These are phyloP conservation scores for Schizopora paradoxa DNA, from an alignment of 1,284 basidiomycete genomes.

Conservation along the genomic window DNA sequence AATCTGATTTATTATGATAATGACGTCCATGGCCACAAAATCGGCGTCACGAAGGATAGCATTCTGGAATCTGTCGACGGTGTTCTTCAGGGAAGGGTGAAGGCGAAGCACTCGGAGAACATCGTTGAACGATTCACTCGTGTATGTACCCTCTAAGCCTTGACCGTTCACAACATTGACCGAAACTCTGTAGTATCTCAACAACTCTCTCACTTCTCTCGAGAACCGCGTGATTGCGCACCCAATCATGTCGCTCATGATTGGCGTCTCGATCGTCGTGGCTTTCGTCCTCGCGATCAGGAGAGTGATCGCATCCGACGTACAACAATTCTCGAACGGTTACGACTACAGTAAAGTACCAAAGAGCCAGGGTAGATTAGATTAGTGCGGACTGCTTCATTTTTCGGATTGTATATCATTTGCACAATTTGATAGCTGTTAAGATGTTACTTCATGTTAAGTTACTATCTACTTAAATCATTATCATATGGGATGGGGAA, in stretches of 20 bases:
- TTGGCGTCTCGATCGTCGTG: slow-evolving; percentile 11
- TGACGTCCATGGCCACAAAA: slow-evolving; percentile 44
- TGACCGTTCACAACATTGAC: background rate
- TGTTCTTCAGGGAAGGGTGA: slow-evolving; percentile 49
- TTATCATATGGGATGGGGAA: background rate
- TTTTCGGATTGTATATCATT: too few species aligned
- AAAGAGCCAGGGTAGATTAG: too few species aligned
- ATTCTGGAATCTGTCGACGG: slow-evolving; percentile 72
- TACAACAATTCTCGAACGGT: slow-evolving; percentile 1
- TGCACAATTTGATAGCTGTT: background rate
- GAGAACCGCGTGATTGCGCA: slow-evolving; percentile 12
- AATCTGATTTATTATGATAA: slow-evolving; percentile 62
- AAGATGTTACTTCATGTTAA: background rate
- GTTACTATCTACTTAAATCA: background rate
- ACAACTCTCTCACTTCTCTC: slow-evolving; percentile 7
- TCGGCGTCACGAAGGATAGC: slow-evolving; percentile 50
- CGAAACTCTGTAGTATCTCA: slow-evolving; percentile 1
- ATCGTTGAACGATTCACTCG: slow-evolving; percentile 59
- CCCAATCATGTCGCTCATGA: slow-evolving; percentile 15
- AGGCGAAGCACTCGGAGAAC: slow-evolving; percentile 65
- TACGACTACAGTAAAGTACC: too few species aligned
- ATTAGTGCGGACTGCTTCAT: too few species aligned
- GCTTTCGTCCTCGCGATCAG: slow-evolving; percentile 9
- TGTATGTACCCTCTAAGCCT: slow-evolving; percentile 43
- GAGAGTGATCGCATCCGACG: slow-evolving; percentile 8